These are phyloP conservation scores for Aureobasidium sp. DNA, from an alignment of 2,329 filamentous ascomycete species.

Conservation along the genomic window DNA sequence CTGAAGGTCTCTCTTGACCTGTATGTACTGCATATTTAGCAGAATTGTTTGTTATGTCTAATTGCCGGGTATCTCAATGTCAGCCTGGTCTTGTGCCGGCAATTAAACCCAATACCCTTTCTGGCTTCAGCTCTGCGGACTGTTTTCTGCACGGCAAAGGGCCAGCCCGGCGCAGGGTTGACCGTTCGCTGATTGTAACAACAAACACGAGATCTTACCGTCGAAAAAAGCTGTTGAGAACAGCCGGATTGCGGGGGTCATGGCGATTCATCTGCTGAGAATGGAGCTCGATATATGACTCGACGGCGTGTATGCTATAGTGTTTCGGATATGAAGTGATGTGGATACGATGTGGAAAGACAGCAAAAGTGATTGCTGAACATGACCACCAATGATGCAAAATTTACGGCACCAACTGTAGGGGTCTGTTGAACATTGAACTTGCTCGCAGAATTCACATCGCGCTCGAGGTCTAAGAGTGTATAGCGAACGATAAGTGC, in stretches of 20 bases:
- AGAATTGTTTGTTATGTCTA: not conserved
- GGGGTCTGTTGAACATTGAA: not conserved
- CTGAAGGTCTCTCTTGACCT: not conserved
- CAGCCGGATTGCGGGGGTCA: not conserved
- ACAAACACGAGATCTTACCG: slow-evolving; percentile 4
- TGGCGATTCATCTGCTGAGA: not conserved
- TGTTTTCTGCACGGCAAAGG: not conserved
- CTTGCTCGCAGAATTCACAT: not conserved
- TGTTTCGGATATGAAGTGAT: not conserved
- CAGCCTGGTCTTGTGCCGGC: not conserved
- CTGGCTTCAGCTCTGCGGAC: not conserved
- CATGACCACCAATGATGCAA: not conserved
- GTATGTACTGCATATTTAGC: not conserved
- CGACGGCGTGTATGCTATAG: not conserved
- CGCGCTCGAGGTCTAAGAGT: too few species aligned
- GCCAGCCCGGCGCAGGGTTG: not conserved
- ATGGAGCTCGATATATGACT: slow-evolving; percentile 5
- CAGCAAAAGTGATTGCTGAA: not conserved
- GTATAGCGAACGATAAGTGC: too few species aligned
- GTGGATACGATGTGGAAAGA: not conserved
- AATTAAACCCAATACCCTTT: not conserved
- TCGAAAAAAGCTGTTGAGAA: not conserved
- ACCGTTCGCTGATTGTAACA: not conserved
- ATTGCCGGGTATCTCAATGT: not conserved
- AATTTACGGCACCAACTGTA: not conserved